phyloP scores from a whole-genome alignment of 768 basidiomycete species.

The Tephrocybe sp. region DNA sequence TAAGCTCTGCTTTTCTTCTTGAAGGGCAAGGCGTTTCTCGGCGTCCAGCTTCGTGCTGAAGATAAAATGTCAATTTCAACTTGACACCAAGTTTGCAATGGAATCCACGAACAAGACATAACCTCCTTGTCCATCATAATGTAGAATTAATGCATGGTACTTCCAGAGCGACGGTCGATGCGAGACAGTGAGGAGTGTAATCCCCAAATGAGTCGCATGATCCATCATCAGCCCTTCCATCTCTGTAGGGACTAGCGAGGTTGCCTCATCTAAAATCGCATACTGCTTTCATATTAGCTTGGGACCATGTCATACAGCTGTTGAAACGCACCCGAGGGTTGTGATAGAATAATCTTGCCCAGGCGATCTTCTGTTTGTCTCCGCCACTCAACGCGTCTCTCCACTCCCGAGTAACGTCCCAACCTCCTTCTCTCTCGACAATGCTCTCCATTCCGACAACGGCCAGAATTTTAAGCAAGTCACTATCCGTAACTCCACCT shows the following conservation, averaged over 20 bases:
- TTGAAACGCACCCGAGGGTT: conserved; percentile 67
- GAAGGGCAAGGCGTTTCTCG: conserved; percentile 83
- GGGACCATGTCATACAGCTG: neutral
- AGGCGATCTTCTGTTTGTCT: conserved; percentile 96
- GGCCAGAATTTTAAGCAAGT: conserved; percentile 68
- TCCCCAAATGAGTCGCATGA: conserved; percentile 79
- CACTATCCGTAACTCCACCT: conserved; percentile 73
- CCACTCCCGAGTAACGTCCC: conserved; percentile 91
- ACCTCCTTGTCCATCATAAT: conserved; percentile 92
- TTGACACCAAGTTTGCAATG: neutral
- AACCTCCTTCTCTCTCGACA: conserved; percentile 95
- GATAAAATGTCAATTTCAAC: conserved; percentile 3
- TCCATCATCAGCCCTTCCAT: conserved; percentile 97
- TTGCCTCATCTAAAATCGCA: conserved; percentile 95
- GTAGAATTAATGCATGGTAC: conserved; percentile 84
- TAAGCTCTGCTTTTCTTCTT: conserved; percentile 90
- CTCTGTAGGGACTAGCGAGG: conserved; percentile 88
- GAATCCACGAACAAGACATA: conserved; percentile 79
- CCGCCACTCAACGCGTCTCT: conserved; percentile 90
- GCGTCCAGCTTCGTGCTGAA: conserved; percentile 84
- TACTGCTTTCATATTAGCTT: conserved; percentile 52
- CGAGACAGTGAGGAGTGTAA: conserved; percentile 92
- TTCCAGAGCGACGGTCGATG: conserved; percentile 95
- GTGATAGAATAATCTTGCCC: conserved; percentile 97
- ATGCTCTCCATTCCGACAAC: conserved; percentile 83